Base-by-base conservation (phyloP, 352 stramenopile species). In the Pythium chondricola region DNA sequence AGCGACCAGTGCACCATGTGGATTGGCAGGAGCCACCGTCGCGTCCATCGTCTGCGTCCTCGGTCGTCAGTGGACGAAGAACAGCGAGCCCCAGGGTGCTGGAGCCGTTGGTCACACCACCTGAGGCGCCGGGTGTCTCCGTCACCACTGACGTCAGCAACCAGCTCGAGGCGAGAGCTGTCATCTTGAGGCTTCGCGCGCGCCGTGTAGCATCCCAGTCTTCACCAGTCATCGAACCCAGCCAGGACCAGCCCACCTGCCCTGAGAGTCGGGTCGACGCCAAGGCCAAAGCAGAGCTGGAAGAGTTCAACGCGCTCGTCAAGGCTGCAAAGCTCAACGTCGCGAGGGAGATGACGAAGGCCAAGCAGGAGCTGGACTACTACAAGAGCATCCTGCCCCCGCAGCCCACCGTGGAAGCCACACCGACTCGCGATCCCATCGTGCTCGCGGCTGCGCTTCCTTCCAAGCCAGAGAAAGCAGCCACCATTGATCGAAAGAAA, bases 301-400 rank as follows among this genome's bases (percentile, higher is more conserved):
- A 75, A 3, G 29, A 67, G 20, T 88, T 88, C 51, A 69, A 85
- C 48, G 39, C 43, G 8, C 49, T 88, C n/a, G 63, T 88, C 5
- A 53, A 51, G 16, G 41, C 63, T n/a, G 71, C 66, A 4, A 83
- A 70, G 35, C 48, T 59, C 31, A 47, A 43, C n/a, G 65, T 76
- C 4, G 56, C 48, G 16, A 52, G 56, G 6, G 63, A 79, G 17
- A 57, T 58, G 27, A 55, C 30, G 6, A 62, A 63, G 14, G 71
- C 65, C 1, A 84, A 81, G 51, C 65, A 58, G 30, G 73, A 84
- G 22, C 31, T 88, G 10, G 53, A 67, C 27, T 88, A 65, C 41
- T 88, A 84, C 36, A 69, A 72, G 33, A 66, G 78, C 31, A 38
- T 82, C 1, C 43, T 83, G 13, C 74, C 65, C 8, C 59, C 53